Conservation (phyloP, 345 rosid genomes). For the Citrus inodora region DNA sequence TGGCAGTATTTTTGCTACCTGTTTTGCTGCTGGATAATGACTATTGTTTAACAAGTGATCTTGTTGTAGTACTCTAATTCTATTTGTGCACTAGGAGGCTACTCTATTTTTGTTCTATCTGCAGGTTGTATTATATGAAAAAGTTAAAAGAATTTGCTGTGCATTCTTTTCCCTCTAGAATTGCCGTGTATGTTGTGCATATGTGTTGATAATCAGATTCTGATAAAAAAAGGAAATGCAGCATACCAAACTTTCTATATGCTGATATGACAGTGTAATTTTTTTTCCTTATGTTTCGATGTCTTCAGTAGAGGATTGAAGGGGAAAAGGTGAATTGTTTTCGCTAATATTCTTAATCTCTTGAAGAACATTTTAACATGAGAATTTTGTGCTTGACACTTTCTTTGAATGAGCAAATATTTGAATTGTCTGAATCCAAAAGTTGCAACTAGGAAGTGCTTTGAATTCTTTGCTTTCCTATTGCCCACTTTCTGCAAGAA, state of each 20-base stretch:
- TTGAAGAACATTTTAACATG: neutral
- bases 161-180: neutral
- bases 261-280: neutral
- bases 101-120: constrained; percentile 6
- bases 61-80: constrained; percentile 4
- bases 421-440: neutral
- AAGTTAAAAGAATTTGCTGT: neutral
- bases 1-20: constrained; percentile 12
- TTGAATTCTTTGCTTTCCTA: neutral
- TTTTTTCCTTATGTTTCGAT: neutral
- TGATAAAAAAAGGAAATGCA: neutral
- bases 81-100: constrained; percentile 6
- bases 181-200: neutral
- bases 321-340: neutral
- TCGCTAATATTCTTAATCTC: neutral
- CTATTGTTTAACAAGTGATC: constrained; percentile 4
- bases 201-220: neutral
- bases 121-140: constrained; percentile 4
- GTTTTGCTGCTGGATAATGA: constrained; percentile 14
- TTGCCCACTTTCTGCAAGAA: neutral
- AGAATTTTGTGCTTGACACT: neutral
- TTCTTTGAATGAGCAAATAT: neutral
- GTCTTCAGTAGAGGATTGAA: neutral
- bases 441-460: neutral
- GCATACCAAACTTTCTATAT: neutral